phyloP scores from a whole-genome alignment of 192 early-diverging fungal species.

The Backusella circina region DNA sequence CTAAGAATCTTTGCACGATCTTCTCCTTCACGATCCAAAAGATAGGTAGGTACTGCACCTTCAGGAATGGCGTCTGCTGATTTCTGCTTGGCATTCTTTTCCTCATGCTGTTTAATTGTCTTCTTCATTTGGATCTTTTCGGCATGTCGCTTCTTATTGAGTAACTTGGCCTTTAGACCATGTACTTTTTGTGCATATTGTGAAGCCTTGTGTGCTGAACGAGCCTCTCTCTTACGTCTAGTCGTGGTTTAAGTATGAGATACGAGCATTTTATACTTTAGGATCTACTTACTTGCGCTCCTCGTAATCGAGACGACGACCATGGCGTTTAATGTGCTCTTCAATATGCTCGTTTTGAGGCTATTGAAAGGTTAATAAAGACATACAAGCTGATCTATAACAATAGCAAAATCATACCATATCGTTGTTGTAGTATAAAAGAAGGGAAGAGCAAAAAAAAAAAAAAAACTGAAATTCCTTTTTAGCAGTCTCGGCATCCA shows the following conservation, averaged over 20 bases:
- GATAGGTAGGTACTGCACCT: constrained; percentile 95
- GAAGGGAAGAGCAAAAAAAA: constrained; percentile 1
- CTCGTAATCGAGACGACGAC: constrained; percentile 91
- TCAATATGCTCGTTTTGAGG: constrained; percentile 99
- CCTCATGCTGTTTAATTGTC: constrained; percentile 98
- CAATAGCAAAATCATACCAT: background rate
- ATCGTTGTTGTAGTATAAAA: background rate
- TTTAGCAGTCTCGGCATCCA: background rate
- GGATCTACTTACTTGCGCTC: constrained; percentile 72
- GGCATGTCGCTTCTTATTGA: constrained; percentile 96
- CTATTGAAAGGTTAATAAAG: constrained; percentile 8
- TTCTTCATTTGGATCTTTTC: constrained; percentile 99
- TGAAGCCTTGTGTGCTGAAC: constrained; percentile 87
- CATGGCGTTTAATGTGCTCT: constrained; percentile 95
- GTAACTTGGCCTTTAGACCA: constrained; percentile 96
- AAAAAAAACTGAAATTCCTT: background rate
- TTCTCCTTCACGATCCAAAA: constrained; percentile 97
- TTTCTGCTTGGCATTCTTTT: constrained; percentile 94
- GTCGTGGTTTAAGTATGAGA: background rate
- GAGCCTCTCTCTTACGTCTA: constrained; percentile 94
- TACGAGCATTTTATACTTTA: background rate
- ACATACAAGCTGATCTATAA: background rate
- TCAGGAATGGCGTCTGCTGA: constrained; percentile 87
- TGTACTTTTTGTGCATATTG: constrained; percentile 94
- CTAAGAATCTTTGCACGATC: constrained; percentile 94